Conservation (phyloP, 2,329 filamentous ascomycete species). For the Neopestalotiopsis clavispora region DNA sequence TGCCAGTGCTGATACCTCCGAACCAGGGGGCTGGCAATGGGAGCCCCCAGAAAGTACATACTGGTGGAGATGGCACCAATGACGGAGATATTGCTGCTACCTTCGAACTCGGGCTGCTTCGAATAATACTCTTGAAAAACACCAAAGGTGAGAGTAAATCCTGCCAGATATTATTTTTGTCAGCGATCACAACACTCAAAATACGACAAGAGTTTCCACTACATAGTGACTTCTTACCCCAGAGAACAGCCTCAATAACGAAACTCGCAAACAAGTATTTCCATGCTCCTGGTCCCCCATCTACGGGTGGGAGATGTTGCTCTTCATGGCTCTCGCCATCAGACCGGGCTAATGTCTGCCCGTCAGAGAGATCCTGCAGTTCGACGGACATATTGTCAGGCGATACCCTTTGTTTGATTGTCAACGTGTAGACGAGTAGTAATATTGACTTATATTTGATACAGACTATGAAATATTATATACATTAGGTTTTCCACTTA, state of each 20-base stretch:
- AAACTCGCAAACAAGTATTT: constrained; percentile 2
- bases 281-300: constrained; percentile 5
- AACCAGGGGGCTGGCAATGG: constrained; percentile 53
- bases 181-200: not conserved
- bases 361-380: not conserved
- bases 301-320: not conserved
- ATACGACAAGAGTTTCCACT: not conserved
- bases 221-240: not conserved
- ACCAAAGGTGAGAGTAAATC: constrained; percentile 71
- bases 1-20: constrained; percentile 45
- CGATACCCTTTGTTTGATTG: not conserved
- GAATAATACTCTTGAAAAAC: constrained; percentile 75
- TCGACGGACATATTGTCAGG: not conserved
- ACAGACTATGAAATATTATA: not conserved
- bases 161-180: constrained; percentile 39
- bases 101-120: constrained; percentile 60
- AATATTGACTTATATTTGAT: too few species aligned
- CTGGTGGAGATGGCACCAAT: constrained; percentile 70
- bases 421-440: not conserved
- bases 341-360: constrained; percentile 27
- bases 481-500: too few species aligned
- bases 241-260: constrained; percentile 5
- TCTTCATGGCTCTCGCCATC: not conserved
- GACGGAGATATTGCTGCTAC: constrained; percentile 58
- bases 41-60: constrained; percentile 62